Conservation (phyloP, 768 basidiomycete genomes). For the Suillus brevipes region DNA sequence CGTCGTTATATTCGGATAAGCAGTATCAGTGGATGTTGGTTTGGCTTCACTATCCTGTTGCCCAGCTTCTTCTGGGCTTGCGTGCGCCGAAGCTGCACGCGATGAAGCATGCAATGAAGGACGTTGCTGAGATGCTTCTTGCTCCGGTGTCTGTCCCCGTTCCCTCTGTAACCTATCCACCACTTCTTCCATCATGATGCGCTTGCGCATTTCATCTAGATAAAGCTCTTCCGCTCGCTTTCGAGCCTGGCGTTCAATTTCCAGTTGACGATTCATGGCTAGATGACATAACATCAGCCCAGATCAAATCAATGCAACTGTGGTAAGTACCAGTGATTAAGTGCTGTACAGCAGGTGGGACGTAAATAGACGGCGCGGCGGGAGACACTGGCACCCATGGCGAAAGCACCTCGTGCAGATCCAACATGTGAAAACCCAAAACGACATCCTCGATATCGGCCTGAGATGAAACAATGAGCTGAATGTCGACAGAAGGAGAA, state of each 20-base stretch:
- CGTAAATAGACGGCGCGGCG: constrained; percentile 27
- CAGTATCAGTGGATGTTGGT: not conserved
- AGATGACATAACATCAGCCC: constrained; percentile 7
- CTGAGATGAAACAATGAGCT: not conserved
- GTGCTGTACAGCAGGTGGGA: constrained; percentile 36
- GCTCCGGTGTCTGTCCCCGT: constrained; percentile 8
- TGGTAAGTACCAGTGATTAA: constrained; percentile 35
- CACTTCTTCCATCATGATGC: constrained; percentile 31
- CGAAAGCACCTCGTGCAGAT: constrained; percentile 31
- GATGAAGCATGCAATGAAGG: not conserved
- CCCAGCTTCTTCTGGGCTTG: not conserved
- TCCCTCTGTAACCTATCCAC: constrained; percentile 19
- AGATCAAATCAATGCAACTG: not conserved
- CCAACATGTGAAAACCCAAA: constrained; percentile 36
- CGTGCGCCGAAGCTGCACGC: not conserved
- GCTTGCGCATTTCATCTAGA: constrained; percentile 32
- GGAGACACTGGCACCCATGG: constrained; percentile 35
- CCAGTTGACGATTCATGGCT: constrained; percentile 37
- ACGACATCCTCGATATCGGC: not conserved
- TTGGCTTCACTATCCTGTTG: not conserved
- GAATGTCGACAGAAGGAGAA: not conserved
- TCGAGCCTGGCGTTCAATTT: constrained; percentile 33
- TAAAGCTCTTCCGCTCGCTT: constrained; percentile 33
- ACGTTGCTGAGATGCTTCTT: not conserved
- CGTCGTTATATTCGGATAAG: not conserved